Percentiles rank a stretch among this genome's conserved stretches.
Evolutionary conservation across 192 early-diverging fungal genomes (phyloP).

Genomic region (Thoreauomyces humboldtii): DNA sequence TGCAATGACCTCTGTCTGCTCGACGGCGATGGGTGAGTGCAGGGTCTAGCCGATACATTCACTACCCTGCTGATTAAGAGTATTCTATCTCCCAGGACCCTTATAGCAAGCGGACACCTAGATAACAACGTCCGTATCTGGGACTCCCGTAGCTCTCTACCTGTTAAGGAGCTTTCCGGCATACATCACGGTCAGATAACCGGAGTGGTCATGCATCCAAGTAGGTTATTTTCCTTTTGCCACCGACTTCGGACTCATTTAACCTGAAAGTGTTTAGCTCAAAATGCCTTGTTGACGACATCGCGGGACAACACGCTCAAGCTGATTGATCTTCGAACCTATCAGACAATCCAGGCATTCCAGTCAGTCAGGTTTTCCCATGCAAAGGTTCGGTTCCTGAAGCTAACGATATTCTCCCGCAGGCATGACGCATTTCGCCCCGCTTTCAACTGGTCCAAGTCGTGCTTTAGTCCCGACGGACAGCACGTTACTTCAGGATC

Average conservation of each 20-base stretch:
- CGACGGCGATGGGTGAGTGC: conserved; percentile 67
- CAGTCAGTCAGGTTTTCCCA: conserved; percentile 37
- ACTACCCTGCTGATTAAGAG: too few species aligned
- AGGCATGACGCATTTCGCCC: conserved; percentile 76
- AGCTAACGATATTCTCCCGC: conserved; percentile 2
- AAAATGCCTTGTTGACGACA: conserved; percentile 81
- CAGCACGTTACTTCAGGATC: conserved; percentile 79
- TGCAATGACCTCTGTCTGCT: conserved; percentile 88
- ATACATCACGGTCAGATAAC: conserved; percentile 89
- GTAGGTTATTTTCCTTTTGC: too few species aligned
- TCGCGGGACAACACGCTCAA: conserved; percentile 90
- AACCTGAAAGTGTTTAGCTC: too few species aligned
- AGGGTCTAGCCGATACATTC: too few species aligned
- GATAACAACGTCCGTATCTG: conserved; percentile 91
- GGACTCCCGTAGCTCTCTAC: conserved; percentile 80
- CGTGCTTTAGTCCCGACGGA: conserved; percentile 87
- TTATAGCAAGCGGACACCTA: conserved; percentile 88
- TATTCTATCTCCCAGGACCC: conserved; percentile 59
- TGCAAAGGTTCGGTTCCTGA: neutral
- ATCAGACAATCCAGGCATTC: conserved; percentile 66
- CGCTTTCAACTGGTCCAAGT: conserved; percentile 85
- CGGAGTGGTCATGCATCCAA: conserved; percentile 69
- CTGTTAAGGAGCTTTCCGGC: conserved; percentile 79
- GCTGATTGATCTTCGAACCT: conserved; percentile 77
- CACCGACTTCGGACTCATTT: too few species aligned